Evolutionary conservation across 331 rosid species (phyloP), one percentile per base, ranked within the genome.

Genomic region (Rosa hybrid): DNA sequence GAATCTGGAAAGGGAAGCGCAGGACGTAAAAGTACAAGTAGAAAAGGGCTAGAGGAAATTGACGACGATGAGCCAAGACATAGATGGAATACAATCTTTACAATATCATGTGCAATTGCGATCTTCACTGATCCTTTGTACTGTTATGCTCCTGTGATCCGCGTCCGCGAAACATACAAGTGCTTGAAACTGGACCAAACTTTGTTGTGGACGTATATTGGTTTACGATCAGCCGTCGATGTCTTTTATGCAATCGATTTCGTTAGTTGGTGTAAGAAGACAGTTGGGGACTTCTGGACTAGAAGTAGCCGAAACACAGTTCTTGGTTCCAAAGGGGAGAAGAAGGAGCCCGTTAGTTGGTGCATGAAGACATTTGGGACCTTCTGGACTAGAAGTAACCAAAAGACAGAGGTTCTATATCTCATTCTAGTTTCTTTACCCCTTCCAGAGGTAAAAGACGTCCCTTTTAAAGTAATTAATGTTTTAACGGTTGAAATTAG

Each of bases 161-260:
- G 5, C 17, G 16, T 8, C 51, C 0, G 2, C 14, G 0, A 12
- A 3, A 3, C 0, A 48, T 2, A 2, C n/a, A 16, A 17, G 0
- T 53, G 59, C 59, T 53, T 5, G 59, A 11, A 53, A 16, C 59
- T 5, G n/a, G n/a, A 53, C 59, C 21, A 1, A 53, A 5, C 0
- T 53, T 53, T 53, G 9, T 4, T 53, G 9, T 1, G 59, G 59
- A 53, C 59, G n/a, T 53, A 53, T 53, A 53, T 53, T 53, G 7
- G n/a, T 16, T 53, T 53, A 16, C 59, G 59, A 17, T 53, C 0
- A 16, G 59, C 59, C 59, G 9, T 53, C 8, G 59, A 53, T 53
- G 59, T 53, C n/a, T 53, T 53, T 17, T 53, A 53, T 6, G 59
- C n/a, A 16, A 53, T 53, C 8, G 59, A 53, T 8, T 6, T 53